A percentile compares a stretch with the other conserved stretches of the same genome.
phyloP scores from a whole-genome alignment of 78 protist genomes.

The Dictyostelium firmibasis region DNA sequence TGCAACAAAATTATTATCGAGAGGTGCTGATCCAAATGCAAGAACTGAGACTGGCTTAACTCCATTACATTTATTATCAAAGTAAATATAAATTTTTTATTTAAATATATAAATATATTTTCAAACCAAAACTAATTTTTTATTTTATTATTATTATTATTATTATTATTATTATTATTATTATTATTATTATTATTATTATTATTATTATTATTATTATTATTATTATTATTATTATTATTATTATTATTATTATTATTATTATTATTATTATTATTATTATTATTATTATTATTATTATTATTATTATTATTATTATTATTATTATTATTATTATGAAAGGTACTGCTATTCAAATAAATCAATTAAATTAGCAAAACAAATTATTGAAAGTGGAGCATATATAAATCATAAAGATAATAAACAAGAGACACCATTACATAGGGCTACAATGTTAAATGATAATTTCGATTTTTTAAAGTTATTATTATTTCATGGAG shows the following conservation, averaged over 20 bases:
- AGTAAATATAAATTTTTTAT: neutral
- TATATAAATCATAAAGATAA: slow-evolving; percentile 53
- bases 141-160: neutral
- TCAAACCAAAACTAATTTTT: too few relatives aligned
- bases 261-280: too few relatives aligned
- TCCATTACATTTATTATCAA: slow-evolving; percentile 39
- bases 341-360: neutral
- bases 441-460: slow-evolving; percentile 36
- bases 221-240: neutral
- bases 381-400: slow-evolving; percentile 36
- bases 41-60: slow-evolving; percentile 23
- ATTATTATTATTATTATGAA: too few relatives aligned
- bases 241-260: too few relatives aligned
- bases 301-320: neutral
- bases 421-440: slow-evolving; percentile 58
- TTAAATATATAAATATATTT: too few relatives aligned
- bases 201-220: neutral
- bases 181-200: neutral
- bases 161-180: neutral
- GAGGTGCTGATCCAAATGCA: slow-evolving; percentile 46
- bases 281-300: neutral
- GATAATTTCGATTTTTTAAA: slow-evolving; percentile 25
- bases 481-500: slow-evolving; percentile 34
- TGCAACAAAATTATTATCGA: slow-evolving; percentile 16
- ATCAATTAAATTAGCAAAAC: slow-evolving; percentile 27